Base-by-base conservation (phyloP, 805 yeast genomes). In the Komagataella mondaviorum region DNA sequence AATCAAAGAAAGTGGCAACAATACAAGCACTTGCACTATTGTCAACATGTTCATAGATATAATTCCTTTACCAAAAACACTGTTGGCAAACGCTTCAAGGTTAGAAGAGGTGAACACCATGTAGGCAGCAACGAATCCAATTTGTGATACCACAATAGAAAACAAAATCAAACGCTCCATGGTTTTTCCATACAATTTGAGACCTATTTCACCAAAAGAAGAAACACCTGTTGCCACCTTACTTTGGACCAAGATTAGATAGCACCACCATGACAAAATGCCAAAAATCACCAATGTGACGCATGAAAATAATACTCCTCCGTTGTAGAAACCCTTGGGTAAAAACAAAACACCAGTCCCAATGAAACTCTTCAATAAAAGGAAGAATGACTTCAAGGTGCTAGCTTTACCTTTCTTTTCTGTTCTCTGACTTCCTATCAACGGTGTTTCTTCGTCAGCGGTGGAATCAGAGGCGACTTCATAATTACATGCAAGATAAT, bases 71-170 rank as follows among this genome's bases (percentile, higher is more conserved):
- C 69, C 65, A n/a, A 78, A 69, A 1, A 80, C 71, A 59, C 80
- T 81, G 5, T 59, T 59, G 2, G 78, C 52, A 59, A 86, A 85
- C 0, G 91, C 89, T 45, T 72, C 69, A 30, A 85, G 59, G 61
- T 85, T 86, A 54, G 83, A 85, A 1, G 87, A 78, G 0, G 91
- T 84, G 64, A 86, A 86, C 1, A 86, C 86, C 56, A 84, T 81
- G 62, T 86, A 86, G 0, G 93, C 88, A 14, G 87, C 87, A 7
- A 84, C 85, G 61, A 86, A 86, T 0, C 95, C 95, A 52, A 86
- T 67, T 62, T 86, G 95, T 0, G 91, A 81, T 12, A 84, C 58
- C 10, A 83, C 77, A 51, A 86, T 75, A 1, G 91, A 83, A 12
- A 71, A 59, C 46, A 85, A 64, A 52, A 86, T 86, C 49, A 83